phyloP scores from a whole-genome alignment of 2,329 filamentous ascomycete species.

The Ophiocordyceps australis region DNA sequence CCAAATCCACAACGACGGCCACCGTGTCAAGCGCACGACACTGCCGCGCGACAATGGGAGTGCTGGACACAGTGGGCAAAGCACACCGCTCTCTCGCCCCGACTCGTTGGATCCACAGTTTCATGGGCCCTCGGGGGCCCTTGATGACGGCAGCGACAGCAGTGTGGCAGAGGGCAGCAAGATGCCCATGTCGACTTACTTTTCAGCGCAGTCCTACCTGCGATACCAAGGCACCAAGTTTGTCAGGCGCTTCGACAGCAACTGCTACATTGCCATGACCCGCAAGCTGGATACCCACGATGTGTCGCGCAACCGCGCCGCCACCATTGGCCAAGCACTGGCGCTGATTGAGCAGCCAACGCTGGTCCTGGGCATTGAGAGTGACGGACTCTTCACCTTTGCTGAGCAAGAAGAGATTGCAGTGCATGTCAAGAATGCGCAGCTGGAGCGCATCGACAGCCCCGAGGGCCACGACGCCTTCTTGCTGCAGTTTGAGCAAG shows the following conservation, averaged over 20 bases:
- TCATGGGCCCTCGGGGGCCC: constrained; percentile 38
- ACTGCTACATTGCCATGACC: constrained; percentile 98
- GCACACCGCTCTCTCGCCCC: constrained; percentile 5
- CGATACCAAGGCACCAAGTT: constrained; percentile 95
- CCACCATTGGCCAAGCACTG: constrained; percentile 54
- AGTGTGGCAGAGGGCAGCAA: too few species aligned
- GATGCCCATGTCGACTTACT: constrained; percentile 58
- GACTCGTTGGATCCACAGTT: constrained; percentile 43
- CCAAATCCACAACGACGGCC: constrained; percentile 69
- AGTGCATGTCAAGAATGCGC: constrained; percentile 57
- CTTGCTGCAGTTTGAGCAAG: constrained; percentile 89
- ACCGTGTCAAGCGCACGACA: constrained; percentile 38
- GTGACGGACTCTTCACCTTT: constrained; percentile 90
- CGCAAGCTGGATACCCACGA: constrained; percentile 96
- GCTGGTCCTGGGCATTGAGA: constrained; percentile 84
- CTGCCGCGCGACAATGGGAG: constrained; percentile 27
- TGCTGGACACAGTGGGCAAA: constrained; percentile 1
- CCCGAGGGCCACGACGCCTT: constrained; percentile 96
- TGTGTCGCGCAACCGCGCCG: constrained; percentile 60
- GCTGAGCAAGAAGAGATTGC: constrained; percentile 91
- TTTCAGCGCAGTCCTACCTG: constrained; percentile 93
- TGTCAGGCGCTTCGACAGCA: constrained; percentile 90
- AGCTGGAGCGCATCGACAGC: constrained; percentile 74
- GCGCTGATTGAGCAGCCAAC: constrained; percentile 74
- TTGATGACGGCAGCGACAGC: constrained; percentile 22